phyloP scores from a whole-genome alignment of 225 moss, liverwort and hornwort genomes.

The Pseudoscleropodium purum region DNA sequence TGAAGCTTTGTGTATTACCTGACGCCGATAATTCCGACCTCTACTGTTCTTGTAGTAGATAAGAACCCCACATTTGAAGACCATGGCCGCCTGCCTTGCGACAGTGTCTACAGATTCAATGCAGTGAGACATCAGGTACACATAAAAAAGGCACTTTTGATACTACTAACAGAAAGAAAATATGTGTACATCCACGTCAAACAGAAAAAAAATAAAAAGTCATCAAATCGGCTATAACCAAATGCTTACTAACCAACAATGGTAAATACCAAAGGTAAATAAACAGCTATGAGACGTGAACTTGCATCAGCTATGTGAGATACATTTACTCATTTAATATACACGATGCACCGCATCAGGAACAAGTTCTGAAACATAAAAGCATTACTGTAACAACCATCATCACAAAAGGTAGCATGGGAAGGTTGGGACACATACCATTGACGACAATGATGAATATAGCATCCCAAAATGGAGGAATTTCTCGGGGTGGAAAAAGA shows the following conservation, averaged over 20 bases:
- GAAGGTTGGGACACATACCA: conserved; percentile 27
- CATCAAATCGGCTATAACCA: background rate
- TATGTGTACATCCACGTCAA: background rate
- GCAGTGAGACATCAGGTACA: background rate
- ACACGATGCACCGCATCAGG: background rate
- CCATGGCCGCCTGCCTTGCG: conserved; percentile 80
- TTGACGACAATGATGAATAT: conserved; percentile 89
- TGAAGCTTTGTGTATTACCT: conserved; percentile 32
- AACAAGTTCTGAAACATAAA: background rate
- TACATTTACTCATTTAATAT: background rate
- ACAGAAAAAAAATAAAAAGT: background rate
- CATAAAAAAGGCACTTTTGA: background rate
- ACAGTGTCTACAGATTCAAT: conserved; percentile 59
- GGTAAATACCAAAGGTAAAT: background rate
- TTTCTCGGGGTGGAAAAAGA: conserved; percentile 66
- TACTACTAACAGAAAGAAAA: background rate
- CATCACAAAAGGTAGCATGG: background rate
- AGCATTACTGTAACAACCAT: background rate
- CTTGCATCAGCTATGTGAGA: background rate
- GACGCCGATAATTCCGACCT: conserved; percentile 88
- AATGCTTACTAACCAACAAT: background rate
- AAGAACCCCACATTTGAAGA: conserved; percentile 76
- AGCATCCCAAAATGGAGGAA: conserved; percentile 87
- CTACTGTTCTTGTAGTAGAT: conserved; percentile 83
- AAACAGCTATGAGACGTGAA: background rate